Conservation (phyloP, 2,329 filamentous ascomycete genomes). For the Monilinia polystroma region DNA sequence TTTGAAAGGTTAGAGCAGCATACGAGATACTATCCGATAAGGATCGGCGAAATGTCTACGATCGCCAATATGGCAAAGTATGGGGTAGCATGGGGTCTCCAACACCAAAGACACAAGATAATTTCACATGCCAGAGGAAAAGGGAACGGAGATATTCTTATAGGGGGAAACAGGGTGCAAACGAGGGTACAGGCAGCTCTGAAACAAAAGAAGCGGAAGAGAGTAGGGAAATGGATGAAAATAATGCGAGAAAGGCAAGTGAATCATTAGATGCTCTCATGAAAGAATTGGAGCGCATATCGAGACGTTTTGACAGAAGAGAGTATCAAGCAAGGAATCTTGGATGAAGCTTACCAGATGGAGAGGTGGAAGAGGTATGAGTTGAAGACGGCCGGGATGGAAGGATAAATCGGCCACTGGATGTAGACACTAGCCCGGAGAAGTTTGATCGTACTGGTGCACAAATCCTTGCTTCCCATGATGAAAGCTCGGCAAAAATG, state of each 20-base stretch:
- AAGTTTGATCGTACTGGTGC: not conserved
- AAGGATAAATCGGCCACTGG: not conserved
- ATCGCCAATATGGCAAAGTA: not conserved
- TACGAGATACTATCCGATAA: slow-evolving; percentile 11
- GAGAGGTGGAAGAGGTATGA: not conserved
- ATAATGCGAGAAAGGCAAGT: slow-evolving; percentile 1
- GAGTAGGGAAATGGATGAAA: not conserved
- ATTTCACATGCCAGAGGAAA: not conserved
- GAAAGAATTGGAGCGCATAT: slow-evolving; percentile 16
- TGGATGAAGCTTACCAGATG: not conserved
- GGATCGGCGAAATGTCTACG: slow-evolving; percentile 1
- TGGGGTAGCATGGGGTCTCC: not conserved
- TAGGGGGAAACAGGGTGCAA: slow-evolving; percentile 1
- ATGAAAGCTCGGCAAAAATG: too few species aligned
- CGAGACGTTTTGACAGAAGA: slow-evolving; percentile 3
- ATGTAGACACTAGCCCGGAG: too few species aligned
- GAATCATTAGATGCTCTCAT: slow-evolving; percentile 10
- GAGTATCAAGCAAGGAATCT: not conserved
- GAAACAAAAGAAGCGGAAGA: not conserved
- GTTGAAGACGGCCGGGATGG: too few species aligned
- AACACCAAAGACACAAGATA: not conserved
- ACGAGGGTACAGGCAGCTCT: not conserved
- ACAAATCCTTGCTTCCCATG: not conserved
- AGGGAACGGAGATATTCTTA: slow-evolving; percentile 4
- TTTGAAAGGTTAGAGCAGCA: not conserved